Evolutionary conservation across 495 filamentous ascomycete genomes (phyloP).

Genomic region (Trichoderma parareesei): DNA sequence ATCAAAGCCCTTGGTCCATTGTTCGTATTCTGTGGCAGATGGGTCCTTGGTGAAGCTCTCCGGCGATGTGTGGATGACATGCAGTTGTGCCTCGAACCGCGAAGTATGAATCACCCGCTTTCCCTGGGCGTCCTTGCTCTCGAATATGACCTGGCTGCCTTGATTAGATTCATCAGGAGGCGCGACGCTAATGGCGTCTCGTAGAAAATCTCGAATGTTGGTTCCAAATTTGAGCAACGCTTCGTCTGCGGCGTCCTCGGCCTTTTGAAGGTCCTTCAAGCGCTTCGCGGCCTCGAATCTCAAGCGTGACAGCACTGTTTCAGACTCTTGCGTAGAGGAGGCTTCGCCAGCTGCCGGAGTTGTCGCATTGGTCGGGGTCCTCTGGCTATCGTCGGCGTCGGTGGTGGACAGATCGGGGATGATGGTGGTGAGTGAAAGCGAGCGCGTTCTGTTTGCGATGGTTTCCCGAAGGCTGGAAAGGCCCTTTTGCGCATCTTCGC

Average conservation of each 20-base stretch:
- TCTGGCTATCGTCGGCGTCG: constrained; percentile 31
- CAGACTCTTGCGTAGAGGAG: constrained; percentile 44
- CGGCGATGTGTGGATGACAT: constrained; percentile 80
- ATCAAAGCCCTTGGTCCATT: constrained; percentile 69
- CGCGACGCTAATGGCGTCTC: constrained; percentile 83
- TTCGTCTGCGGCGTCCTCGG: constrained; percentile 96
- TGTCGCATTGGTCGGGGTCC: constrained; percentile 33
- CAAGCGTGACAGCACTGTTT: constrained; percentile 76
- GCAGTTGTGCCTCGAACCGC: constrained; percentile 89
- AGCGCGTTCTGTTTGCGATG: constrained; percentile 63
- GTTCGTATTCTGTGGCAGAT: constrained; percentile 60
- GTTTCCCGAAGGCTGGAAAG: constrained; percentile 61
- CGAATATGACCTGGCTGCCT: constrained; percentile 60
- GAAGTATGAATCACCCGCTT: constrained; percentile 89
- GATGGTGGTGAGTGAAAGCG: constrained; percentile 55
- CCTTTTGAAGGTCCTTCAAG: constrained; percentile 84
- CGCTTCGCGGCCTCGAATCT: constrained; percentile 73
- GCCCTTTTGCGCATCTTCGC: constrained; percentile 77
- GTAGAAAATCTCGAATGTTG: constrained; percentile 83
- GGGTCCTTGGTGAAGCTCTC: constrained; percentile 85
- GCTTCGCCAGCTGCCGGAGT: constrained; percentile 43
- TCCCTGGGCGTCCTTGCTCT: constrained; percentile 83
- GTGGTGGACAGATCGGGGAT: constrained; percentile 14
- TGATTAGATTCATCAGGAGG: constrained; percentile 42
- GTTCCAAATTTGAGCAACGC: constrained; percentile 87